phyloP scores from a whole-genome alignment of 2,329 filamentous ascomycete genomes.

The Cercospora zeae-maydis region DNA sequence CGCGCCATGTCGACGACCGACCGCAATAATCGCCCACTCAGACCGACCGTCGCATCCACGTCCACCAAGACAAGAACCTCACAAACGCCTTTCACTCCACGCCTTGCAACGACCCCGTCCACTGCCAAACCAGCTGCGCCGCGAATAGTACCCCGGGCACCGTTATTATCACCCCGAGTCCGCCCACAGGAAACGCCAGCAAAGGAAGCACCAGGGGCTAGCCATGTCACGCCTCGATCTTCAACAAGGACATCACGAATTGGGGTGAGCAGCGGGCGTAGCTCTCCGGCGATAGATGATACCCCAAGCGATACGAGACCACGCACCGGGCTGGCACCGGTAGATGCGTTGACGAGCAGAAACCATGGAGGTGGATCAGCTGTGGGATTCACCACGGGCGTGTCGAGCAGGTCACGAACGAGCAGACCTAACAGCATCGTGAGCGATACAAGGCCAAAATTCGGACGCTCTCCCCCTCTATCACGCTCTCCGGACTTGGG shows the following conservation, averaged over 20 bases:
- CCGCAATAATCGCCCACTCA: conserved; percentile 18
- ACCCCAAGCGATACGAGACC: conserved; percentile 16
- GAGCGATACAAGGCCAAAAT: conserved; percentile 30
- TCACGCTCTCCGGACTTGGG: conserved; percentile 35
- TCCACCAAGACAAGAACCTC: conserved; percentile 13
- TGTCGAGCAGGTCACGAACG: conserved; percentile 11
- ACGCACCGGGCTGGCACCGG: conserved; percentile 7
- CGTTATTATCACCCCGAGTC: conserved; percentile 33
- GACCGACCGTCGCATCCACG: conserved; percentile 20
- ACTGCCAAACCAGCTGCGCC: conserved; percentile 33
- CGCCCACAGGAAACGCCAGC: conserved; percentile 43
- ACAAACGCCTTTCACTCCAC: conserved; percentile 56
- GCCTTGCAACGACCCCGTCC: conserved; percentile 42
- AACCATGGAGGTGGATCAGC: conserved; percentile 21
- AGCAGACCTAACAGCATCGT: conserved; percentile 40
- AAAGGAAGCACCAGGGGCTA: conserved; percentile 57
- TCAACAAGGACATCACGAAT: conserved; percentile 68
- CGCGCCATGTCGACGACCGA: conserved; percentile 12
- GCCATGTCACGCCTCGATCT: conserved; percentile 75
- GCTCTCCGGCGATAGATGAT: conserved; percentile 46
- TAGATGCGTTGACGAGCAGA: conserved; percentile 18
- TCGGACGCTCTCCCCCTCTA: conserved; percentile 30
- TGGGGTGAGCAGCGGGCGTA: conserved; percentile 51
- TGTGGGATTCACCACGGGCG: conserved; percentile 8
- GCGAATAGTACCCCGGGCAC: conserved; percentile 38